These are phyloP conservation scores for Sporothrix humicola DNA, from an alignment of 2,329 filamentous ascomycete genomes.

Conservation along the genomic window DNA sequence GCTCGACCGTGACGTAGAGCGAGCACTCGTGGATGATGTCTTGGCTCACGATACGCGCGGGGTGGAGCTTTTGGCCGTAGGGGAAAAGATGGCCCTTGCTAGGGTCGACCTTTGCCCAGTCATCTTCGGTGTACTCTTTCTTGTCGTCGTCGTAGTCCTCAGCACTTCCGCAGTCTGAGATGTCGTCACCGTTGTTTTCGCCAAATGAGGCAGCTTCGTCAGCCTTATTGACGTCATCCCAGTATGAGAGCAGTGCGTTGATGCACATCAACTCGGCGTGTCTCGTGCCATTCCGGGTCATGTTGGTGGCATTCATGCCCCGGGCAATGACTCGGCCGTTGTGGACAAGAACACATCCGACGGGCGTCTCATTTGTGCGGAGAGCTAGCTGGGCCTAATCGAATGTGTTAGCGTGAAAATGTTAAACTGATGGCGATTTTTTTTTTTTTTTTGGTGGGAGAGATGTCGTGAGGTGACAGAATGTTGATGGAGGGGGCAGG, in stretches of 20 bases:
- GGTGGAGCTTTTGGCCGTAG: constrained; percentile 65
- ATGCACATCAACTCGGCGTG: constrained; percentile 96
- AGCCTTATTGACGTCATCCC: constrained; percentile 43
- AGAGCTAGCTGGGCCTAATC: constrained; percentile 82
- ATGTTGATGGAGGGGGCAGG: no score
- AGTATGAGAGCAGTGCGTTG: constrained; percentile 57
- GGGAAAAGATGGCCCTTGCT: constrained; percentile 63
- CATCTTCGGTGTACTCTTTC: constrained; percentile 48
- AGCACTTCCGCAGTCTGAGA: constrained; percentile 47
- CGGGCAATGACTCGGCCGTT: constrained; percentile 78
- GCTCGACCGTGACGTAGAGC: constrained; percentile 96
- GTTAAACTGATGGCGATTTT: no score
- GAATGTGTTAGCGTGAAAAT: not conserved
- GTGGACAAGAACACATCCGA: constrained; percentile 92
- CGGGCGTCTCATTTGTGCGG: constrained; percentile 86
- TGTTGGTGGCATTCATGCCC: constrained; percentile 97
- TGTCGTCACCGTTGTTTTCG: constrained; percentile 46
- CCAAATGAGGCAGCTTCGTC: constrained; percentile 37
- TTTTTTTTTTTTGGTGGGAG: no score
- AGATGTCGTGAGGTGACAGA: no score
- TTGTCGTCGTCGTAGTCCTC: constrained; percentile 42
- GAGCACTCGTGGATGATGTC: constrained; percentile 72
- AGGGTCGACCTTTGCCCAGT: constrained; percentile 60
- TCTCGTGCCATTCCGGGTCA: constrained; percentile 86
- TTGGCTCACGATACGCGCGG: constrained; percentile 63